Evolutionary conservation across 176 grass and related monocot species (phyloP), one percentile per base, ranked within the genome.

Genomic region (Oryza punctata): DNA sequence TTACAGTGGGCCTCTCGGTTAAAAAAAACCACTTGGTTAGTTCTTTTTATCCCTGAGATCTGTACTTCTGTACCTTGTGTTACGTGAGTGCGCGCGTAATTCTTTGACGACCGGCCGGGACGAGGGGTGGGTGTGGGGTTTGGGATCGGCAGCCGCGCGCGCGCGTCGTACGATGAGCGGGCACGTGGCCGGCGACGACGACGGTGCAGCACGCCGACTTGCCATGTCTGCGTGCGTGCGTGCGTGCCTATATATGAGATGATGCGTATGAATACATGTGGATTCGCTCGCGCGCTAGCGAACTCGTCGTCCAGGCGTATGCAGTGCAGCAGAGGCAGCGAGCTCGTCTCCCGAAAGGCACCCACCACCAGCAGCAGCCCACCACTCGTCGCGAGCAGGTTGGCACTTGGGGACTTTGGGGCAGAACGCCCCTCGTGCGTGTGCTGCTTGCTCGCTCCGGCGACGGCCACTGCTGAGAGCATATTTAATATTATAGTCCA

Each of bases 261-360:
- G 28, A 29, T 29, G 28, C 28, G 33, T 33, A 33, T 33, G 32
- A 33, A 37, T 37, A 37, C 6, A 10, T 16, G 54, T n/a, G 52
- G 52, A 57, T 57, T 57, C 19, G 52, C 5, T 19, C 49, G 49
- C 16, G n/a, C 49, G 49, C n/a, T n/a, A n/a, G n/a, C 16, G n/a
- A 2, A 5, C 52, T 38, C 29, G 65, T 3, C 24, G 50, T 61
- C 16, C 29, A 63, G 32, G 32, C 32, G 30, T n/a, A n/a, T 4
- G 25, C 33, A 35, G 28, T 24, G 46, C 63, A 61, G 14, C 74
- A 38, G 37, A 83, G 80, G 87, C 87, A 80, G 82, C 81, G 63
- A 75, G 87, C 87, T 89, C 87, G 77, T 40, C 12, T 18, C 77
- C 87, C 87, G 16, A 90, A 86, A 73, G 83, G 30, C 83, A 66